Percentiles rank a stretch among this genome's conserved stretches.
Conservation (phyloP, 2,329 filamentous ascomycete species). For the Dendryphion nanum region DNA sequence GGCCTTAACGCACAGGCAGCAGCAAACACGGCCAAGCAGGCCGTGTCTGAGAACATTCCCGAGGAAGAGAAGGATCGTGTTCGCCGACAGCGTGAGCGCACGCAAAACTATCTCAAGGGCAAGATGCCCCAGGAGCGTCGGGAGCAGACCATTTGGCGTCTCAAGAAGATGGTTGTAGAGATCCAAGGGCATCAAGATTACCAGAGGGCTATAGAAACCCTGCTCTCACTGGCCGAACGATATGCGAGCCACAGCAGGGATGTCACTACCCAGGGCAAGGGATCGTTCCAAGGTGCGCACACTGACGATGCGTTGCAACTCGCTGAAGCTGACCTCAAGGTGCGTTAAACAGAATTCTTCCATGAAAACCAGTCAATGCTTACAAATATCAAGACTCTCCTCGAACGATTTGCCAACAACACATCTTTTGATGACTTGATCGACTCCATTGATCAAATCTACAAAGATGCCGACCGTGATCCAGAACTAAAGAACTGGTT, state of each 20-base stretch:
- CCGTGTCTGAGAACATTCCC: constrained; percentile 61
- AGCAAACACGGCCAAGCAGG: constrained; percentile 53
- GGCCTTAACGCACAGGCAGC: constrained; percentile 56
- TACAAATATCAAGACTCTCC: constrained; percentile 64
- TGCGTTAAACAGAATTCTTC: constrained; percentile 46
- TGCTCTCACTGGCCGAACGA: constrained; percentile 79
- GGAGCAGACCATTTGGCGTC: constrained; percentile 84
- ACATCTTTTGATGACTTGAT: constrained; percentile 87
- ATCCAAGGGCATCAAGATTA: constrained; percentile 96
- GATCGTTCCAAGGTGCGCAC: constrained; percentile 71
- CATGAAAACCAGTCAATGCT: constrained; percentile 46
- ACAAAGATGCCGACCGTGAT: constrained; percentile 81
- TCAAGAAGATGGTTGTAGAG: constrained; percentile 98
- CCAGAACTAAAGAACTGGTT: constrained; percentile 89
- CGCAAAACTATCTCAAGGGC: constrained; percentile 73
- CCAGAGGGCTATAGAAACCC: constrained; percentile 82
- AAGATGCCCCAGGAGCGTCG: constrained; percentile 93
- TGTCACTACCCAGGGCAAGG: constrained; percentile 62
- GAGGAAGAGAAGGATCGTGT: constrained; percentile 54
- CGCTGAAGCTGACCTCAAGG: constrained; percentile 78
- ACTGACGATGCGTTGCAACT: constrained; percentile 61
- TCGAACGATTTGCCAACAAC: constrained; percentile 94
- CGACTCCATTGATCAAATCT: constrained; percentile 80
- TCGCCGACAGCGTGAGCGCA: constrained; percentile 47
- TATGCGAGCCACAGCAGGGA: constrained; percentile 75